Conservation (phyloP, 179 eudicot genomes). For the Sideroxylon spinosum region DNA sequence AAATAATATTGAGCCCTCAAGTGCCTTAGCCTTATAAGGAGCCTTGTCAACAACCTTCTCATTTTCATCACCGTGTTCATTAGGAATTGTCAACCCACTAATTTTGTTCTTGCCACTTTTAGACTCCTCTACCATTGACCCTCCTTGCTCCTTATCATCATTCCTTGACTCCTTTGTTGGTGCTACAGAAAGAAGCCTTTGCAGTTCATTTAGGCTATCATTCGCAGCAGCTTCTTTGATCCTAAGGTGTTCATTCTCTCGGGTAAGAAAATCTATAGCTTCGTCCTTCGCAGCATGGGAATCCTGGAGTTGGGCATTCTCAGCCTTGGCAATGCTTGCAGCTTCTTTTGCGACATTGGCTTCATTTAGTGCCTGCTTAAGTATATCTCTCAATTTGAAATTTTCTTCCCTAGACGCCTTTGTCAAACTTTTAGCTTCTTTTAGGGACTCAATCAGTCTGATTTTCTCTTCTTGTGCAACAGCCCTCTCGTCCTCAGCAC, state of each 20-base stretch:
- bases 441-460: slow-evolving; percentile 32
- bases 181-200: slow-evolving; percentile 37
- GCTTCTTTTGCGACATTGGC: slow-evolving; percentile 80
- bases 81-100: background rate
- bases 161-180: slow-evolving; percentile 33
- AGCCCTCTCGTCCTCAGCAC: slow-evolving; percentile 55
- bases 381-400: slow-evolving; percentile 65
- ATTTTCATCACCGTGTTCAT: slow-evolving; percentile 7
- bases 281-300: slow-evolving; percentile 52
- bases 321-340: slow-evolving; percentile 57
- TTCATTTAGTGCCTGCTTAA: slow-evolving; percentile 79
- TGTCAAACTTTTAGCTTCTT: slow-evolving; percentile 30
- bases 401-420: slow-evolving; percentile 59
- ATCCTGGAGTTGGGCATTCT: slow-evolving; percentile 62
- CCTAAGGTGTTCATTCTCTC: slow-evolving; percentile 64
- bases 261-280: slow-evolving; percentile 43
- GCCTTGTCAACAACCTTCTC: background rate
- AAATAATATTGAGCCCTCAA: too few relatives aligned
- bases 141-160: slow-evolving; percentile 30
- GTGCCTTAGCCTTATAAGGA: too few relatives aligned
- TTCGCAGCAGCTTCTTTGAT: slow-evolving; percentile 51
- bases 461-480: slow-evolving; percentile 35
- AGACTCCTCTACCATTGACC: slow-evolving; percentile 8
- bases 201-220: slow-evolving; percentile 57
- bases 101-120: slow-evolving; percentile 25